Percentiles rank a stretch among this genome's conserved stretches.
Conservation (phyloP, 371 early-diverging fungal species). For the Mortierella sp. region DNA sequence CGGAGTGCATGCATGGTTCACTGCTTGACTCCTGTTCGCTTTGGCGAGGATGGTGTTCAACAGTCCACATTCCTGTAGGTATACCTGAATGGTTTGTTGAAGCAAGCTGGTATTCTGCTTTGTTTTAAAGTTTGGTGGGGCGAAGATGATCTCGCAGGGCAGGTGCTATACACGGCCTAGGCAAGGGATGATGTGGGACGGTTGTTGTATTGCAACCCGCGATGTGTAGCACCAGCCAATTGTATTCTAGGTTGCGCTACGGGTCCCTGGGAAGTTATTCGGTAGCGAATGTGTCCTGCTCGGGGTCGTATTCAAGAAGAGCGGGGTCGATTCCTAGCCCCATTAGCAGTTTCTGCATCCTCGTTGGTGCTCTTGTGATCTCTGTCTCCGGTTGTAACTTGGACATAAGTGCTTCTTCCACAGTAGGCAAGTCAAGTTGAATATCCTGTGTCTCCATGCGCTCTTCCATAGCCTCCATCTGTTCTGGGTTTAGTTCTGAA, state of each 20-base stretch:
- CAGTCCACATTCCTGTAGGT: not conserved
- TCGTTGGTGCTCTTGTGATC: constrained; percentile 2
- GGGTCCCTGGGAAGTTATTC: not conserved
- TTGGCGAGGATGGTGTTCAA: not conserved
- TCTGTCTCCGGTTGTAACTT: constrained; percentile 7
- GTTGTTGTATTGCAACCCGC: no score
- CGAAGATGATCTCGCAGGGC: not conserved
- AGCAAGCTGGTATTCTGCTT: not conserved
- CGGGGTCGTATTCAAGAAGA: constrained; percentile 34
- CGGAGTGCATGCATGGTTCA: constrained; percentile 9
- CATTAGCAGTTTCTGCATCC: constrained; percentile 34
- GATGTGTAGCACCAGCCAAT: no score
- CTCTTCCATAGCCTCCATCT: constrained; percentile 21
- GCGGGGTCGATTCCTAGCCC: constrained; percentile 27
- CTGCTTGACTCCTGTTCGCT: constrained; percentile 11
- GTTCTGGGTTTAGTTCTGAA: not conserved
- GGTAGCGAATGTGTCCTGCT: constrained; percentile 28
- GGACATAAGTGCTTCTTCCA: constrained; percentile 36
- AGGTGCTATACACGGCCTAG: no score
- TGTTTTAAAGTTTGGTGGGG: constrained; percentile 36
- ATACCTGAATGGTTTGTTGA: no score
- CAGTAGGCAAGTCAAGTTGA: constrained; percentile 41
- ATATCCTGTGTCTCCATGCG: constrained; percentile 36
- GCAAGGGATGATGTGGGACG: no score
- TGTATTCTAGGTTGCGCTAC: no score